Evolutionary conservation across 345 rosid genomes (phyloP).

Genomic region (Angophora floribunda): DNA sequence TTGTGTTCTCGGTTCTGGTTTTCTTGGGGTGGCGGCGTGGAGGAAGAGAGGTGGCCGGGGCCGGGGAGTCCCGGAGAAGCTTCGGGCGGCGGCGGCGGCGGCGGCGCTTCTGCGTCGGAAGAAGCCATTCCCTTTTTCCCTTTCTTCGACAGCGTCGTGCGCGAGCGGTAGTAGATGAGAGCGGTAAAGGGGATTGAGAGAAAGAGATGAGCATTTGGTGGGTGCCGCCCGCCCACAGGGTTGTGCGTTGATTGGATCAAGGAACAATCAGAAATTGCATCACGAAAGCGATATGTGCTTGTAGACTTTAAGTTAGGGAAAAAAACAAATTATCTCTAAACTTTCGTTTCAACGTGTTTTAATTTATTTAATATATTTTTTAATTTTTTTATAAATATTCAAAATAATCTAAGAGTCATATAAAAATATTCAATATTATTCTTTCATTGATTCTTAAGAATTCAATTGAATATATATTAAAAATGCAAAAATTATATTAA

Average conservation of each 20-base stretch:
- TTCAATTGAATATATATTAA: too few relatives aligned
- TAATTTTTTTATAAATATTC: too few relatives aligned
- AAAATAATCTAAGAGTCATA: too few relatives aligned
- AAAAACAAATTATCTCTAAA: too few relatives aligned
- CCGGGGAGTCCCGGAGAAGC: background rate
- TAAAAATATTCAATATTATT: too few relatives aligned
- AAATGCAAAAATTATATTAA: too few relatives aligned
- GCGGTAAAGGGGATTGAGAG: background rate
- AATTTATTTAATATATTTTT: too few relatives aligned
- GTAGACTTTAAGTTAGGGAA: too few relatives aligned
- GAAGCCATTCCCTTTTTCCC: background rate
- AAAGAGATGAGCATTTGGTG: background rate
- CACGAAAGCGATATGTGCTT: background rate
- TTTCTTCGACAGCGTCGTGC: background rate
- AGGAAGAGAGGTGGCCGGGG: conserved; percentile 17
- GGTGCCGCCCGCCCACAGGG: background rate
- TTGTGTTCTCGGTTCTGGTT: conserved; percentile 3
- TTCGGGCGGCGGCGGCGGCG: conserved; percentile 13
- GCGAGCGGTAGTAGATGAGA: background rate
- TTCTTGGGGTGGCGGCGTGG: background rate
- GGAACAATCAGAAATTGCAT: background rate
- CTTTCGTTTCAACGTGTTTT: too few relatives aligned
- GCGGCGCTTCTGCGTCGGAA: conserved; percentile 9
- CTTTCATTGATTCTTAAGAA: too few relatives aligned
- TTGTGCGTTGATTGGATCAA: background rate